phyloP scores from a whole-genome alignment of 2,329 filamentous ascomycete genomes.

The Penicillium sp. region DNA sequence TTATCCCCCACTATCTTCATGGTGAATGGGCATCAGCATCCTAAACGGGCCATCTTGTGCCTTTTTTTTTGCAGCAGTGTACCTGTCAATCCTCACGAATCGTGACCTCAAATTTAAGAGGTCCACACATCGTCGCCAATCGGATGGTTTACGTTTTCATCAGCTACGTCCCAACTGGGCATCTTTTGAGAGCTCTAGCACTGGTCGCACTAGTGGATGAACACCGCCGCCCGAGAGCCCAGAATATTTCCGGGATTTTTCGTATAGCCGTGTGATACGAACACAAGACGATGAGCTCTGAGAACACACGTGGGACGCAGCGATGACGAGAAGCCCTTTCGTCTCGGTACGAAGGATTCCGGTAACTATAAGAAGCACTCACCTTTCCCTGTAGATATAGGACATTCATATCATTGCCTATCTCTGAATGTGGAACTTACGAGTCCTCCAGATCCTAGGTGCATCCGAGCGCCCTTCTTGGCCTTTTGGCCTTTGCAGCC shows the following conservation, averaged over 20 bases:
- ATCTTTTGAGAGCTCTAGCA: neutral
- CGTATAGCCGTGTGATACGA: neutral
- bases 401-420: neutral
- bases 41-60: neutral
- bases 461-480: constrained; percentile 34
- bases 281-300: constrained; percentile 11
- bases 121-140: constrained; percentile 17
- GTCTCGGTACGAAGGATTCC: constrained; percentile 14
- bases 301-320: constrained; percentile 20
- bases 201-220: constrained; percentile 4
- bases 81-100: constrained; percentile 16
- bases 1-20: constrained; percentile 1
- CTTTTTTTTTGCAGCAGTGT: neutral
- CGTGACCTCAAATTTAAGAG: neutral
- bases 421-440: neutral
- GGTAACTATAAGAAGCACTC: neutral
- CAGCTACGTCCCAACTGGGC: constrained; percentile 8
- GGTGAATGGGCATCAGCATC: constrained; percentile 1
- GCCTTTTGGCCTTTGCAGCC: constrained; percentile 34
- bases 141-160: constrained; percentile 13
- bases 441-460: constrained; percentile 20
- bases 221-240: constrained; percentile 17
- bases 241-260: neutral
- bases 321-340: neutral
- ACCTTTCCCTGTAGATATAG: neutral